Conservation (phyloP, 176 grass and related monocot species). For the Carex parvula region DNA sequence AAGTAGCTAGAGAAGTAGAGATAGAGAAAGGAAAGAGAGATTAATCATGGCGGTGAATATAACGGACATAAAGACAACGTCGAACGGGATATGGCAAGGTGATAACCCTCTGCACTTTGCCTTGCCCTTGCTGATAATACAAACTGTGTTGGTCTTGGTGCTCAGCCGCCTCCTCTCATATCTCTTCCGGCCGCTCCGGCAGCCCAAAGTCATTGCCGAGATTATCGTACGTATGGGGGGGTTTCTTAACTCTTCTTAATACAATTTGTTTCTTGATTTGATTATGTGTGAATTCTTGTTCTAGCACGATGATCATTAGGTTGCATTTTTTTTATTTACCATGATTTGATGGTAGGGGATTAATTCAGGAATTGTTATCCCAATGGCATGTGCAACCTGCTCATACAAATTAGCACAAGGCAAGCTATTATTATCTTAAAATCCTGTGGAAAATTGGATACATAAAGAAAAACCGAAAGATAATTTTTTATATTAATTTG, state of each 20-base stretch:
- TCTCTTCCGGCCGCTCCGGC: constrained; percentile 65
- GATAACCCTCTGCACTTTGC: constrained; percentile 89
- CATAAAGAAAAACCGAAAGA: background rate
- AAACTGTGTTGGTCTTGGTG: constrained; percentile 52
- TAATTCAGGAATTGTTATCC: background rate
- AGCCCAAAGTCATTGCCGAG: constrained; percentile 94
- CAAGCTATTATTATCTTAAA: constrained; percentile 12
- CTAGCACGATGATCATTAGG: background rate
- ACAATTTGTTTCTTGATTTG: background rate
- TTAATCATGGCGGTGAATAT: constrained; percentile 37
- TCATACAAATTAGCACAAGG: background rate
- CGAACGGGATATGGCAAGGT: constrained; percentile 83
- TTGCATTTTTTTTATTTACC: background rate
- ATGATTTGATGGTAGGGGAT: background rate
- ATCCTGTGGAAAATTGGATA: background rate
- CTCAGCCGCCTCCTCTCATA: constrained; percentile 68
- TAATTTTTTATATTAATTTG: no score
- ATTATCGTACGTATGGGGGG: constrained; percentile 45
- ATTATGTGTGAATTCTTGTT: background rate
- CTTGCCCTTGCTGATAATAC: constrained; percentile 64
- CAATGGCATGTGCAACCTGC: background rate
- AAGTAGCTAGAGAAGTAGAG: background rate
- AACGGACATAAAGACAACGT: constrained; percentile 61
- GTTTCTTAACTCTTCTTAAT: background rate
- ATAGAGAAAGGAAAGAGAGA: background rate